Evolutionary conservation across 2,329 filamentous ascomycete genomes (phyloP), one percentile per base, ranked within the genome.

Genomic region (Cladosporium cucumerinum): DNA sequence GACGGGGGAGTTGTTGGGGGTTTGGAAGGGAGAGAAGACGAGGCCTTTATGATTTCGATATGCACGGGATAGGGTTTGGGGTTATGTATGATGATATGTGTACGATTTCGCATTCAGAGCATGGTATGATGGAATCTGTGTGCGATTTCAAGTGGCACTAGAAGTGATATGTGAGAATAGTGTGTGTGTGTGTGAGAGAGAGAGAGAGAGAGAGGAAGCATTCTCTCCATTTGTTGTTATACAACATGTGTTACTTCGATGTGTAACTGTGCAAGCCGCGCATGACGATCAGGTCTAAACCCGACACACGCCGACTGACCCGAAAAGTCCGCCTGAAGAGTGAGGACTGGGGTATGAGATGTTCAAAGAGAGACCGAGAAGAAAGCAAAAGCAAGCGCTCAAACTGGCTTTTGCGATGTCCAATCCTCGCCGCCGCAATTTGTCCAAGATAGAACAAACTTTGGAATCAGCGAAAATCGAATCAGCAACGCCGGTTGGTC

Each of bases 1-100:
- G 73, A 88, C 83, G 26, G 86, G 86, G 2, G 84, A 87, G 71
- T 73, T 87, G 30, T 82, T 89, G 82, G 87, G 87, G 0, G 78
- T 87, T 48, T 87, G 86, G 85, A 84, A 81, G 69, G 85, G 84
- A 2, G 85, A 87, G 66, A 81, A 80, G 68, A 83, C 83, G 57
- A 82, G 83, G 70, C 80, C 78, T n/a, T 65, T 74, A 67, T 75
- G 69, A 74, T 52, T 39, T 18, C 1, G 16, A 32, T 23, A 18
- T 18, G 26, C 30, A 32, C 11, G 51, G 30, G 18, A 28, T 54
- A 16, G 21, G 28, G 36, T 11, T 32, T 39, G n/a, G 18, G 30
- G 32, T 16, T 16, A 34, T 57, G 21, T 39, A 39, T 23, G 30
- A 57, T 25, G 30, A 25, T 14, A 36, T 32, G 30, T 57, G 54